phyloP scores from a whole-genome alignment of 345 rosid species.

The Brassica rapa region DNA sequence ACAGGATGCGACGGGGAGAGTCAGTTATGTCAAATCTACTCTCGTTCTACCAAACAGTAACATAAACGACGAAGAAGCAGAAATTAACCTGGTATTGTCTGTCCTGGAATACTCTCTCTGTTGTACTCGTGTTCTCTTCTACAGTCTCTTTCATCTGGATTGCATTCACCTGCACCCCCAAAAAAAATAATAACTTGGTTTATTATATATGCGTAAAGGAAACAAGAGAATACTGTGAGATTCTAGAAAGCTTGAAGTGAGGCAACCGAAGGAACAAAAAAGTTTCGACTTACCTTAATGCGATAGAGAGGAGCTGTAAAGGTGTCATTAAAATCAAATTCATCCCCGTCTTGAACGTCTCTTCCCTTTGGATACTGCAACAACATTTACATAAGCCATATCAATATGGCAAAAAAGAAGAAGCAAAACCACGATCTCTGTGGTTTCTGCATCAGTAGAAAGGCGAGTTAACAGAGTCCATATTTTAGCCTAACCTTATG shows the following conservation, averaged over 20 bases:
- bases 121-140: slow-evolving; percentile 96
- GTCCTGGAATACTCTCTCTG: slow-evolving; percentile 97
- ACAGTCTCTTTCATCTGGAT: slow-evolving; percentile 99
- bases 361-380: slow-evolving; percentile 86
- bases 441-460: slow-evolving; percentile 12
- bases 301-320: slow-evolving; percentile 85
- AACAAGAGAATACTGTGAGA: neutral
- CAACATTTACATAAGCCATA: neutral
- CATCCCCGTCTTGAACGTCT: slow-evolving; percentile 91
- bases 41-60: neutral
- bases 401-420: neutral
- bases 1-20: neutral
- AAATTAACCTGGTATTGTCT: slow-evolving; percentile 91
- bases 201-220: neutral
- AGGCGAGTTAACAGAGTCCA: neutral
- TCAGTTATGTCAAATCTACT: slow-evolving; percentile 7
- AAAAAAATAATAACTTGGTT: neutral
- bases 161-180: slow-evolving; percentile 80
- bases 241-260: neutral
- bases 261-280: neutral
- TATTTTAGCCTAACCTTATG: slow-evolving; percentile 58
- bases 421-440: neutral
- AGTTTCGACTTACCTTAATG: slow-evolving; percentile 57
- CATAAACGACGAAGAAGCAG: neutral
- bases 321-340: slow-evolving; percentile 75